Evolutionary conservation across 2,329 filamentous ascomycete genomes (phyloP).

Genomic region (Alternaria hordeiaustralica): DNA sequence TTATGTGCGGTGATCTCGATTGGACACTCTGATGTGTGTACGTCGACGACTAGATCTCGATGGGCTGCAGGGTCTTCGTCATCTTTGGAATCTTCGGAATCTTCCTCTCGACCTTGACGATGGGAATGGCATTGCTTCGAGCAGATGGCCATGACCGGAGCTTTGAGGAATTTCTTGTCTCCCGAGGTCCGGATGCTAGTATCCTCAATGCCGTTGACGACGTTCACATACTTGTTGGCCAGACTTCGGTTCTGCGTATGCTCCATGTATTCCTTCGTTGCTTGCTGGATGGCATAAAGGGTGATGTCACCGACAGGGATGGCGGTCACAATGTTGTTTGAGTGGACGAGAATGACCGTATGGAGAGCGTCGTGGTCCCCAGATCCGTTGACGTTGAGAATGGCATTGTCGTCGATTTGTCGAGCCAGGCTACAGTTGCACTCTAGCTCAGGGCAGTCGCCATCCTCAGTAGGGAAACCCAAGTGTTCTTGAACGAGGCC

Average conservation of each 20-base stretch:
- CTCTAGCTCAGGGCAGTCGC: not conserved
- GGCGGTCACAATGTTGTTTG: not conserved
- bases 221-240: too few species aligned
- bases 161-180: not conserved
- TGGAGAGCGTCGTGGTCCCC: not conserved
- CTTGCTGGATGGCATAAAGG: not conserved
- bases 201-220: not conserved
- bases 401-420: not conserved
- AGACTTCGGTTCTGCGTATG: too few species aligned
- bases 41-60: not conserved
- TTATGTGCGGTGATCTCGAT: not conserved
- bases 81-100: too few species aligned
- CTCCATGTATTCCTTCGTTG: not conserved
- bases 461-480: not conserved
- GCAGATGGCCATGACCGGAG: not conserved
- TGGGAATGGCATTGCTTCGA: not conserved
- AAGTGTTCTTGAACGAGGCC: not conserved
- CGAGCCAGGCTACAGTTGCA: not conserved
- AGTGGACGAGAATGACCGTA: not conserved
- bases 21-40: not conserved
- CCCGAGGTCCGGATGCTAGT: too few species aligned
- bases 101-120: too few species aligned
- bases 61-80: not conserved
- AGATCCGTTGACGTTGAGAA: not conserved
- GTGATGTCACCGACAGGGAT: fast-evolving